Percentiles rank a stretch among this genome's conserved stretches.
These are phyloP conservation scores for Psilocybe subaeruginosa DNA, from an alignment of 768 basidiomycete species.

Conservation along the genomic window DNA sequence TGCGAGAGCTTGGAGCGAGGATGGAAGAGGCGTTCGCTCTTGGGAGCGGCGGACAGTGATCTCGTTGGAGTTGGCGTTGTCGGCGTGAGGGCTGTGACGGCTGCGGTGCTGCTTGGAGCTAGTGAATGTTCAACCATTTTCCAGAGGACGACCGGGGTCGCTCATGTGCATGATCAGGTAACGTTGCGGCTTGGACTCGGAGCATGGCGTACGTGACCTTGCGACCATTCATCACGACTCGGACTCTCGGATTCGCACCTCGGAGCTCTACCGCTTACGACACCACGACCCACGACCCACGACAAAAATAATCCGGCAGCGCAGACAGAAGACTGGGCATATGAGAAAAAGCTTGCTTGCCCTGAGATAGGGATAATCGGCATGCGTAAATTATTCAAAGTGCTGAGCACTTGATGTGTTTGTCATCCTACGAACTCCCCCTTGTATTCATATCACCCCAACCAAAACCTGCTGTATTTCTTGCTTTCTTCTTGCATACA, in stretches of 20 bases:
- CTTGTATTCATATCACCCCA: not conserved
- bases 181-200: not conserved
- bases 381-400: not conserved
- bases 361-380: not conserved
- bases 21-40: constrained; percentile 21
- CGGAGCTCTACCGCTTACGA: too few relatives aligned
- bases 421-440: not conserved
- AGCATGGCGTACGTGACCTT: not conserved
- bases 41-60: not conserved
- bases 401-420: not conserved
- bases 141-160: too few relatives aligned
- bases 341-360: not conserved
- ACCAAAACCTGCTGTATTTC: not conserved
- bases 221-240: too few relatives aligned
- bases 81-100: too few relatives aligned
- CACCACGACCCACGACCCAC: too few relatives aligned
- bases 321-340: too few relatives aligned
- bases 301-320: too few relatives aligned
- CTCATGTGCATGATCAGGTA: too few relatives aligned
- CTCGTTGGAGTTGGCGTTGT: not conserved
- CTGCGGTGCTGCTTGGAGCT: too few relatives aligned
- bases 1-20: constrained; percentile 24
- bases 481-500: not conserved
- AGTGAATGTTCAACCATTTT: not conserved
- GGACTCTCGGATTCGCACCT: too few relatives aligned